Evolutionary conservation across 2,329 filamentous ascomycete genomes (phyloP), one percentile per base, ranked within the genome.

Genomic region (Penicillium sp.): DNA sequence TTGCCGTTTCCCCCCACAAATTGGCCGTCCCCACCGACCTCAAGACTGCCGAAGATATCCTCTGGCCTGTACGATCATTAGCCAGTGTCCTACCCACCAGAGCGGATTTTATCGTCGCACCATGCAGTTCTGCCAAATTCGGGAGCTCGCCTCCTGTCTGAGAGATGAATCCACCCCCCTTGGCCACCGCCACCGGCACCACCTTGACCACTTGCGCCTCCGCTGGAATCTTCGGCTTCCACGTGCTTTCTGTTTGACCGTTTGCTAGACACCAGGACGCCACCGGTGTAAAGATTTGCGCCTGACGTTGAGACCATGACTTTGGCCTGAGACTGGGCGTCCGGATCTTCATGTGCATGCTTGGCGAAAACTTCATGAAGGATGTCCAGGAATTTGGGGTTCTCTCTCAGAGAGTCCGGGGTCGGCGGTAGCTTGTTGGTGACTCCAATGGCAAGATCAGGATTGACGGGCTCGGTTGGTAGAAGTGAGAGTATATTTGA

Each of bases 11-110:
- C 73, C 39, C 75, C 77, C 13, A 78, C 74, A 63, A 84, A 82
- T n/a, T 70, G 66, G 1, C 81, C 81, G 13, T 73, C 54, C 0
- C 71, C 73, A 65, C 83, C 80, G 4, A 84, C 77, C 63, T 84
- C 81, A 25, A 84, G 60, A 55, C 80, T 83, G 11, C 81, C 81
- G 59, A 84, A 80, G 43, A 84, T 84, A 65, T 84, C 81, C 61
- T 84, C 81, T 0, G 81, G 81, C 63, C 73, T 74, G 34, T 27
- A 24, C 11, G 3, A 18, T 44, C 43, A 35, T 66, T 45, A 59
- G 53, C 33, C 9, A 12, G 8, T 27, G 18, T 13, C n/a, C 7
- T 32, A 11, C 18, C 11, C 32, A 4, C 26, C 2, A 11, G 12
- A 9, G 37, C 25, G 13, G 40, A 9, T 25, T 5, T 18, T 12